phyloP scores from a whole-genome alignment of 1,139 yeast species.

The Oligophagozyma castellii region DNA sequence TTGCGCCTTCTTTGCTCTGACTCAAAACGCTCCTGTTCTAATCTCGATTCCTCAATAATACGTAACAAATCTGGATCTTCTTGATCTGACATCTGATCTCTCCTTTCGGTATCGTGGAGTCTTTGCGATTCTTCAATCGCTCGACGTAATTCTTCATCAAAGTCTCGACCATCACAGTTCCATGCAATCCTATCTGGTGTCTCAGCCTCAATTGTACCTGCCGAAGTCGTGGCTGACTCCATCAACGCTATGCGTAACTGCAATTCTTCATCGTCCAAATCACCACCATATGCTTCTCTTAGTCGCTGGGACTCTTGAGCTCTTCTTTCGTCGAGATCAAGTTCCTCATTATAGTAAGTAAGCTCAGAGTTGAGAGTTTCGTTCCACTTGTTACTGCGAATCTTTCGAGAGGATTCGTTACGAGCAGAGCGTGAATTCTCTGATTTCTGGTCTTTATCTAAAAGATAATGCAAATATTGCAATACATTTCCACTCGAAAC shows the following conservation, averaged over 20 bases:
- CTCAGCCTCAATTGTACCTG: constrained; percentile 5
- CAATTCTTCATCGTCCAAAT: constrained; percentile 29
- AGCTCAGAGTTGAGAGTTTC: constrained; percentile 16
- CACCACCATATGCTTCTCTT: constrained; percentile 22
- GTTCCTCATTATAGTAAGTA: constrained; percentile 24
- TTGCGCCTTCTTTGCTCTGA: constrained; percentile 2
- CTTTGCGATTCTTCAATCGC: constrained; percentile 27
- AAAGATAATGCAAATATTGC: constrained; percentile 18
- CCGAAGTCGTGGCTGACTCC: constrained; percentile 21
- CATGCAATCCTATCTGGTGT: constrained; percentile 2
- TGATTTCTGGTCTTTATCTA: constrained; percentile 6
- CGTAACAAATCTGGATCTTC: constrained; percentile 29
- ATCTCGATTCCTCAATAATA: constrained; percentile 6
- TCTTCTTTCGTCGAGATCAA: constrained; percentile 12
- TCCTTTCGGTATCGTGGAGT: constrained; percentile 30
- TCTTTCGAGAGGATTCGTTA: constrained; percentile 4
- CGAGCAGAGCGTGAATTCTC: constrained; percentile 3
- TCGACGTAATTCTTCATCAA: constrained; percentile 13
- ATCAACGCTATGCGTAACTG: constrained; percentile 31
- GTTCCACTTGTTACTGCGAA: constrained; percentile 19
- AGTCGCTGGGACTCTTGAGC: constrained; percentile 12
- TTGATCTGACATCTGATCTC: constrained; percentile 10
- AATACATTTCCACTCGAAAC: constrained; percentile 19
- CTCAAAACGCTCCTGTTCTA: constrained; percentile 13
- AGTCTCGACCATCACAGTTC: constrained; percentile 4